phyloP scores from a whole-genome alignment of 2,329 filamentous ascomycete species.

The Aphanocladium album region DNA sequence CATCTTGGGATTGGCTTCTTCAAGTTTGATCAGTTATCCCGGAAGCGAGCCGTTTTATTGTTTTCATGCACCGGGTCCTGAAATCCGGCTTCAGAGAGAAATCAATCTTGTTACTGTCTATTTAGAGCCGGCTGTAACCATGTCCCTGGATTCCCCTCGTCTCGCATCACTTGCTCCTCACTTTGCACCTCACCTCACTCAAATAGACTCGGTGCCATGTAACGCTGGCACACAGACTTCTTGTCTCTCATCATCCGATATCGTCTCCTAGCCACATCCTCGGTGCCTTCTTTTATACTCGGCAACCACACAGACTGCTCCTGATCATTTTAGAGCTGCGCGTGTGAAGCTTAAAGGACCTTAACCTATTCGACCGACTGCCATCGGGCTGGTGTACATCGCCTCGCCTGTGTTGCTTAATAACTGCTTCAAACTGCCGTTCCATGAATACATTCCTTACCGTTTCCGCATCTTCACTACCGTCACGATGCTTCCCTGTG shows the following conservation, averaged over 20 bases:
- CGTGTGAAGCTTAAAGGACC: background rate
- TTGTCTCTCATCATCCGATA: background rate
- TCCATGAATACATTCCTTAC: too few relatives aligned
- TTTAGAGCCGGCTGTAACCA: background rate
- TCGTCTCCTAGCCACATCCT: background rate
- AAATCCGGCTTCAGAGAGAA: too few relatives aligned
- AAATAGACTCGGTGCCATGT: background rate
- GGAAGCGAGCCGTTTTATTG: too few relatives aligned
- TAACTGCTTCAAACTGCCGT: too few relatives aligned
- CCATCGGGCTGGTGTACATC: too few relatives aligned
- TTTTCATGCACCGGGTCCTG: too few relatives aligned
- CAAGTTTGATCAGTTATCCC: background rate
- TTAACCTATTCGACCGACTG: too few relatives aligned
- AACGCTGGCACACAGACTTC: background rate
- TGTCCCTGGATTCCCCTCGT: background rate
- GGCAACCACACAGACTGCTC: background rate
- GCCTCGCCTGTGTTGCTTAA: background rate
- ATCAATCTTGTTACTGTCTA: too few relatives aligned
- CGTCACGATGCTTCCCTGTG: slow-evolving; percentile 25
- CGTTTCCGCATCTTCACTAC: background rate
- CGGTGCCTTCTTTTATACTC: background rate
- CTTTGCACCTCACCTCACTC: background rate
- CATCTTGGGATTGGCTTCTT: background rate
- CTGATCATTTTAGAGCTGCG: background rate
- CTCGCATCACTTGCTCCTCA: background rate